Evolutionary conservation across 176 grass and related monocot species (phyloP), one percentile per base, ranked within the genome.

Genomic region (Cenchrus americanus): DNA sequence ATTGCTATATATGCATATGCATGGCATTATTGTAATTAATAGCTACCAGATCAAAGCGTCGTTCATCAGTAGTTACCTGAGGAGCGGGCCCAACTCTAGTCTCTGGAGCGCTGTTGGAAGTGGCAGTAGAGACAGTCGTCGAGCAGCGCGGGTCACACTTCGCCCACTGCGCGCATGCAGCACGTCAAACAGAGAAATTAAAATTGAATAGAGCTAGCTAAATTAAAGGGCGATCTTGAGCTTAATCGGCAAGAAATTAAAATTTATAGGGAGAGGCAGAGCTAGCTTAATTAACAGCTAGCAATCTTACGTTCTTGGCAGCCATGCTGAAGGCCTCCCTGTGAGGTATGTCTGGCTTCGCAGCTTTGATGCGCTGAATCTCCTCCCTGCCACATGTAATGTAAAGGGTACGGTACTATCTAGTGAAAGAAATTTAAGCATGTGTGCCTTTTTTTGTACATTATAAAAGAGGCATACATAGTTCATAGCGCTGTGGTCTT

Each of bases 271-370:
- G 24, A 27, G 23, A 23, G 14, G 49, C 14, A 26, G n/a, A 24
- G n/a, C n/a, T 26, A 62, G 7, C 14, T 27, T 4, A 17, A 17
- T 9, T 10, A 30, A 5, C 7, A 10, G 15, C 6, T 22, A 72
- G 22, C 22, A 72, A 89, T 42, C 89, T 92, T 93, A 98, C 96
- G 81, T 98, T 98, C 89, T 98, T 98, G 50, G 96, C 93, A 73
- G 96, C 93, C 93, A 93, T 98, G 91, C 96, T 98, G 84, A 98
- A 98, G 79, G 96, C 96, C 83, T 98, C 96, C 83, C 96, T 89
- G 76, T 98, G 96, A 85, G 93, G 96, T 62, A 95, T 98, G 66
- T 95, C 93, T 84, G 96, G 96, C 60, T 92, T 93, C 7, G 89
- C 89, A 63, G 96, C 91, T 95, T 98, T 98, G 76, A 98, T 98